Evolutionary conservation across 2,329 filamentous ascomycete species (phyloP), one percentile per base, ranked within the genome.

Genomic region (Penicillium frequentans): DNA sequence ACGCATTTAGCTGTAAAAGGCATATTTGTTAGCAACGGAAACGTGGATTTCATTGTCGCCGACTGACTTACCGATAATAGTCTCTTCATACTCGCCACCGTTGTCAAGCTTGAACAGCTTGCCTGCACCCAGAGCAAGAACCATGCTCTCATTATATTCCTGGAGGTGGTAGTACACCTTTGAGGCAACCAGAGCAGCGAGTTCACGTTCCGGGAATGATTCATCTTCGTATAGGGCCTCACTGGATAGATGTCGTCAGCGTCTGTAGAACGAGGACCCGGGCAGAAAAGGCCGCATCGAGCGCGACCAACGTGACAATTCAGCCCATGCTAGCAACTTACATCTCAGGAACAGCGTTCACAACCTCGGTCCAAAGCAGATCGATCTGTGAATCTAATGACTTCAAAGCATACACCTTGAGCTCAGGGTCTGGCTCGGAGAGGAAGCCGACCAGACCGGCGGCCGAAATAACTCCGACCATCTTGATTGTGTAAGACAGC

Each of bases 111-210:
- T 91, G 82, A 99, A 97, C 49, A 96, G 87, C 73, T 97, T 91
- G 59, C 95, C 95, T 24, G 95, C 93, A 57, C 92, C 93, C 46
- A 99, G 86, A 62, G 95, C 95, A 77, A 99, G 98, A 52, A 91
- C 90, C 93, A 99, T 98, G 77, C 93, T 97, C 81, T 99, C 95
- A 74, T 97, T 95, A 81, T 99, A 99, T 75, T 95, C 95, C 78
- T 97, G 92, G 52, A 99, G 87, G 74, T 99, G 95, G 74, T 98
- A 99, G 81, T 98, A 99, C 66, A 98, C 92, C 83, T 99, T 99
- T 67, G 95, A 90, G 44, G 96, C 90, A 54, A 99, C 92, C 49
- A 99, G 84, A 53, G 95, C 95, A 54, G 95, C 95, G 55, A 99
- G 88, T 75, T 95, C 90, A 70, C 93, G 91, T 76, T 99, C 90